Base-by-base conservation (phyloP, 805 yeast genomes). In the Groenewaldozyma tartarivorans region DNA sequence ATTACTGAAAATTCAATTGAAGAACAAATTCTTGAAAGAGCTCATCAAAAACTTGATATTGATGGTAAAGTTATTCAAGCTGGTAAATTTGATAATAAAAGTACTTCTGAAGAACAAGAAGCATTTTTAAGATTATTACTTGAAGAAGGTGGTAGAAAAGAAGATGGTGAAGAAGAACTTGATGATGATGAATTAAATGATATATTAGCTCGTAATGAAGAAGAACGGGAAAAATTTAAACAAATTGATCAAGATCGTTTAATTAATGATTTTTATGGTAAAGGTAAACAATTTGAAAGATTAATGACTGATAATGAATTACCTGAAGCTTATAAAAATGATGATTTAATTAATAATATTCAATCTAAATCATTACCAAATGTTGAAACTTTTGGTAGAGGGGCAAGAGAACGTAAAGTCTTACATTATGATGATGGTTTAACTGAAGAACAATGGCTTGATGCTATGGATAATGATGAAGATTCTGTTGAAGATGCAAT, bases 31-130 rank as follows among this genome's bases (percentile, higher is more conserved):
- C 68, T 90, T 39, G 95, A 87, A 56, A 75, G 95, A 49, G 97
- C 97, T 3, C 87, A 82, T 49, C 84, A 85, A 38, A 90, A 90
- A 60, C 72, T 90, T 42, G 96, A 90, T 55, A 88, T 90, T 55
- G 98, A 90, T 60, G 97, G 97, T 30, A 92, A 92, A 60, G 97
- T 90, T 48, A 90, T 90, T 57, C 98, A 90, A 61, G 98, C 98
- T 3, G 98, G 98, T 69, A 90, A 92, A 57, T 90, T 90, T 54
- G 98, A 90, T 66, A 90, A 90, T 60, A 90, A 90, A 60, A 84
- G 95, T 1, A 92, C 97, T 0, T 69, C 95, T 2, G 98, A 90
- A 60, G 98, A 90, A 62, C 97, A 92, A 61, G 97, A 90, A 58
- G 96, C 95, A 1, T 74, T 88, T 43, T 70, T 90, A 60, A 73